Percentiles rank a stretch among this genome's conserved stretches.
Conservation (phyloP, 345 rosid genomes). For the Euphorbia tirucalli region DNA sequence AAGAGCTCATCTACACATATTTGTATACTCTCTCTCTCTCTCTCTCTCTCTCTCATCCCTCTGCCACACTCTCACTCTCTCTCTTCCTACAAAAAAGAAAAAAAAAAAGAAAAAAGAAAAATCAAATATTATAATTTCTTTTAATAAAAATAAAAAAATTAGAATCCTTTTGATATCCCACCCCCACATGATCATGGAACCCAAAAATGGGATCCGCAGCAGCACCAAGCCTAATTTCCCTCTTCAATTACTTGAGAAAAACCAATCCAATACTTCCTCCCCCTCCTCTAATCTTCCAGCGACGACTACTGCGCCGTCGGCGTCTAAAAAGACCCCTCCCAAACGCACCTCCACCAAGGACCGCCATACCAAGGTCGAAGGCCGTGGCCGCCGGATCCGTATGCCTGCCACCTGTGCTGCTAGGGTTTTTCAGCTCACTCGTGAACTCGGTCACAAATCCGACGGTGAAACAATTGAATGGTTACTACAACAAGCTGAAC, state of each 20-base stretch:
- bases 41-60: background rate
- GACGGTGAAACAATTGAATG: conserved; percentile 97
- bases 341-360: conserved; percentile 89
- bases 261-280: conserved; percentile 57
- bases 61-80: no score
- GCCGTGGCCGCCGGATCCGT: conserved; percentile 92
- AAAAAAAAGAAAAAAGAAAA: background rate
- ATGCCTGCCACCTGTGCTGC: conserved; percentile 99
- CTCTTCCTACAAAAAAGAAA: no score
- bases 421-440: conserved; percentile 89
- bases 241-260: conserved; percentile 78
- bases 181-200: conserved; percentile 64
- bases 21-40: background rate
- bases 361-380: conserved; percentile 94
- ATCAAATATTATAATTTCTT: background rate
- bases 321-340: conserved; percentile 64
- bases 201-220: conserved; percentile 58
- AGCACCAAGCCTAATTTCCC: conserved; percentile 84
- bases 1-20: conserved; percentile 33
- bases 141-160: conserved; percentile 11
- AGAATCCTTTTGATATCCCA: conserved; percentile 11
- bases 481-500: conserved; percentile 98
- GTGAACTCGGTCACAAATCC: conserved; percentile 90
- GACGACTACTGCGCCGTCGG: conserved; percentile 8
- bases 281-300: conserved; percentile 43